Percentiles rank a stretch among this genome's conserved stretches.
Evolutionary conservation across 1,139 yeast species (phyloP).

Genomic region (Kluyveromyces marxianus): DNA sequence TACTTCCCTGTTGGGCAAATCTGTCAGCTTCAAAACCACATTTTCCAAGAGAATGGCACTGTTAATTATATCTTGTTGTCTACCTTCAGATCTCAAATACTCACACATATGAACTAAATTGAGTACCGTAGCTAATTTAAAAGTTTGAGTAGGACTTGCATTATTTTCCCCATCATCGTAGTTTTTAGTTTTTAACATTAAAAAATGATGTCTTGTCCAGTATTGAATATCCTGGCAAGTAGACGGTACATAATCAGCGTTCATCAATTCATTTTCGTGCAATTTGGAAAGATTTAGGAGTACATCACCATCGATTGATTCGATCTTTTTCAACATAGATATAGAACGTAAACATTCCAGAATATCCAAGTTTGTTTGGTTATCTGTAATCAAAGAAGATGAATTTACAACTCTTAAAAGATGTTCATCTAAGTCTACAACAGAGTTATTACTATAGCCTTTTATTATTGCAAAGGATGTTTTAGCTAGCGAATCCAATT

Average conservation of each 20-base stretch:
- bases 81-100: neutral
- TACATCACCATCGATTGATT: neutral
- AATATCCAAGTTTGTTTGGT: neutral
- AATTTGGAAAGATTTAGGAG: neutral
- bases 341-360: neutral
- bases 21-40: neutral
- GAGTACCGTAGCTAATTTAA: neutral
- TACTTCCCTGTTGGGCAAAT: neutral
- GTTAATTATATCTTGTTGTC: constrained; percentile 21
- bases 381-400: neutral
- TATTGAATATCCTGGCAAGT: neutral
- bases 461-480: constrained; percentile 20
- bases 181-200: neutral
- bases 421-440: neutral
- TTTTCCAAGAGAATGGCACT: constrained; percentile 6
- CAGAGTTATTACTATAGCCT: constrained; percentile 3
- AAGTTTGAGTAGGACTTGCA: neutral
- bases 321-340: neutral
- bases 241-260: neutral
- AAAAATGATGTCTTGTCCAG: constrained; percentile 1
- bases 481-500: constrained; percentile 12
- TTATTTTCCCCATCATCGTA: neutral
- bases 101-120: neutral
- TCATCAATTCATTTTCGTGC: neutral
- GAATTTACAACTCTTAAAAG: neutral